Base-by-base conservation (phyloP, 2,329 filamentous ascomycete species). In the Beauveria sp. region DNA sequence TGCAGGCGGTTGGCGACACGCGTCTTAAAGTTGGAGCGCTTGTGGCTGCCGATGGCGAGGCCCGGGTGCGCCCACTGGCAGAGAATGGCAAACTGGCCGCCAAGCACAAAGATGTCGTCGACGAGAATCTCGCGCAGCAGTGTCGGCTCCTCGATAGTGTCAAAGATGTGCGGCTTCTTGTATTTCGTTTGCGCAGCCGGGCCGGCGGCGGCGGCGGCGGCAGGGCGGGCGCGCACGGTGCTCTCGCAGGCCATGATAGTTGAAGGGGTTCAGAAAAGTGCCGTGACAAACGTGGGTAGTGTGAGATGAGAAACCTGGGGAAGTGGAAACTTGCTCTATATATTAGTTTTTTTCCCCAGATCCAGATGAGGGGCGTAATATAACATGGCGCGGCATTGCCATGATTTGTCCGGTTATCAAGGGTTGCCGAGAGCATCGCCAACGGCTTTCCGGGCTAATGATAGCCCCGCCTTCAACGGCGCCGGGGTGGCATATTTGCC, bases 41-140 rank as follows among this genome's bases (percentile, higher is more conserved):
- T 65, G 63, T 71, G 67, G 30, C 73, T 73, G 24, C 74, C 74
- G 30, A 70, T 70, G 7, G 68, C 74, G 5, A 77, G 70, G 9
- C 70, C 72, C 1, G 75, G 73, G 56, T 75, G 70, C 40, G 75
- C 74, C n/a, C 76, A 70, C 61, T 77, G 75, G 10, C 76, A 70
- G 2, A 77, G 68, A 52, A 77, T 74, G 22, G 74, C 66, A 42
- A 66, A 68, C 40, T 67, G 65, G 1, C 65, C 66, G 30, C 66
- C 66, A 7, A 66, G 53, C 9, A 68, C 62, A 56, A 64, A 67
- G 18, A 68, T 64, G 62, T 65, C 64, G 24, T 68, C 63, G n/a
- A 54, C 42, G 18, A 65, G 55, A 8, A 65, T 16, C n/a, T 61
- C 34, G 16, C 63, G 51, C 3, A 68, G 65, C 2, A 60, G n/a